Evolutionary conservation across 1,284 basidiomycete species (phyloP), one percentile per base, ranked within the genome.

Genomic region (Volvariella surrecta): DNA sequence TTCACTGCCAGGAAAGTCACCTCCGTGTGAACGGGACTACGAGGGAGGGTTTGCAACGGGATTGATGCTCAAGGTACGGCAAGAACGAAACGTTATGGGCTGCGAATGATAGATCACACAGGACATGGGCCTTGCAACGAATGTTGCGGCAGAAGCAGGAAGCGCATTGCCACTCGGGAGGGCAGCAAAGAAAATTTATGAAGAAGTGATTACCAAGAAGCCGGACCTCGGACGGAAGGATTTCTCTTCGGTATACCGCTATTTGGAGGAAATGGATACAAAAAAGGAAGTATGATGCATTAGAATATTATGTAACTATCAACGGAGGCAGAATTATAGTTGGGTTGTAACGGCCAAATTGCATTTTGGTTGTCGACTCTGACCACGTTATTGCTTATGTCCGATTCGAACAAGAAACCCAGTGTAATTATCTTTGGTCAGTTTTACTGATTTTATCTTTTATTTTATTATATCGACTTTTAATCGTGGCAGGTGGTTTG

Each of bases 21-120:
- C 89, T 4, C 91, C 91, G 0, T 89, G 88, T 52, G 87, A 90
- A 59, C 71, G 84, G 17, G 76, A 81, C 40, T 95, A 87, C 51
- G 81, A 89, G 49, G 89, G 84, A 15, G 88, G 87, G 1, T 92
- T 92, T 61, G 82, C 86, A 13, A 85, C 83, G n/a, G 70, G 71
- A 6, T 66, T 92, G 32, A 91, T 92, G 87, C 64, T 89, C 43
- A 92, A 91, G 76, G 87, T 83, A 39, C 24, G 62, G 50, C 22
- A 19, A 3, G 37, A 8, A 37, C 13, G 20, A 24, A 39, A 20
- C 10, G 32, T n/a, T n/a, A 37, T 34, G 38, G 7, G 13, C n/a
- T n/a, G 24, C 11, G 24, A 13, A 19, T 11, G 43, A 35, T 4
- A 32, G 40, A 37, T 21, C 17, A 39, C 39, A 6, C 48, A 89